Conservation (phyloP, 495 filamentous ascomycete species). For the Aspergillus homomorphus region DNA sequence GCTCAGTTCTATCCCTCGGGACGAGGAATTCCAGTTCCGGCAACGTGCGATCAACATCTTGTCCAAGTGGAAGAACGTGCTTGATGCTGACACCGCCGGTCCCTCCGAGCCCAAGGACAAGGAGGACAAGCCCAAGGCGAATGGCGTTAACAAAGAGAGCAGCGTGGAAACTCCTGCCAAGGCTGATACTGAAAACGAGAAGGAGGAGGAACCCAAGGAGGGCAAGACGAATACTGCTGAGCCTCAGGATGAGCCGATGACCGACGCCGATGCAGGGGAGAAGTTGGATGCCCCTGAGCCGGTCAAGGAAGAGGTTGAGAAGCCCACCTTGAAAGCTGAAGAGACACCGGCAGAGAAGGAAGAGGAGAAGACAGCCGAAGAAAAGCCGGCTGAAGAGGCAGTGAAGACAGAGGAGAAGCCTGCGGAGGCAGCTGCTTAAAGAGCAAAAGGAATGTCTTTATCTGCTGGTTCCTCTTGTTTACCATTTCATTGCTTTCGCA, state of each 20-base stretch:
- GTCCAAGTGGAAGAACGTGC: conserved; percentile 75
- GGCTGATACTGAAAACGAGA: conserved; percentile 44
- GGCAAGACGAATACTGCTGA: conserved; percentile 39
- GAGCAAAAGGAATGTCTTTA: conserved; percentile 6
- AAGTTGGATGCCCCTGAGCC: conserved; percentile 27
- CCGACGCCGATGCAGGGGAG: conserved; percentile 29
- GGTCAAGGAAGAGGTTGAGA: conserved; percentile 26
- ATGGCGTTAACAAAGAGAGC: conserved; percentile 53
- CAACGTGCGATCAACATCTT: conserved; percentile 68
- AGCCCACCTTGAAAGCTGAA: conserved; percentile 14
- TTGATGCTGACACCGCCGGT: conserved; percentile 55
- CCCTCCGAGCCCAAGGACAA: conserved; percentile 40
- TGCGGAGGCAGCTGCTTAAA: conserved; percentile 20
- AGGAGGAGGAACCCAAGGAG: conserved; percentile 43
- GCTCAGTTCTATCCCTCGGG: conserved; percentile 72
- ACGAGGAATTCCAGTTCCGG: conserved; percentile 83
- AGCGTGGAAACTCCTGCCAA: conserved; percentile 36
- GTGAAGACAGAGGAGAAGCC: conserved; percentile 23
- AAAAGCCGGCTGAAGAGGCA: conserved; percentile 19
- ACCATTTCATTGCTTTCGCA: background rate
- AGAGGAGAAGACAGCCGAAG: conserved; percentile 16
- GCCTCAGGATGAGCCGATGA: conserved; percentile 39
- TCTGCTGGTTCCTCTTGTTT: background rate
- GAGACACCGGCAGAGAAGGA: conserved; percentile 21
- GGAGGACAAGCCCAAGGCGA: conserved; percentile 43